phyloP scores from a whole-genome alignment of 2,329 filamentous ascomycete species.

The Cryphonectria japonica region DNA sequence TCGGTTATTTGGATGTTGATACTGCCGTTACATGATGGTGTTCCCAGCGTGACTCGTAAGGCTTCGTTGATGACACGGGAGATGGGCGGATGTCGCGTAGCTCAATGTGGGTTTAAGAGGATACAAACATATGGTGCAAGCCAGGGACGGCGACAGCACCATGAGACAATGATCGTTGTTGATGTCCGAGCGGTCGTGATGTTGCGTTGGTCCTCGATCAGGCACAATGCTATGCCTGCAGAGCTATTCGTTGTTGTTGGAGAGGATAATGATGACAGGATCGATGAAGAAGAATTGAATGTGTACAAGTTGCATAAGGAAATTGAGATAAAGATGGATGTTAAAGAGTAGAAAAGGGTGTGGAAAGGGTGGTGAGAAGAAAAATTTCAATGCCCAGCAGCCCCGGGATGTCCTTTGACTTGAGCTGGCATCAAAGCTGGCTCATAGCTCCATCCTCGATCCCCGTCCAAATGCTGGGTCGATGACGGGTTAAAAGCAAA shows the following conservation, averaged over 20 bases:
- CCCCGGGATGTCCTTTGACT: neutral
- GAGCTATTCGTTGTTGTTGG: neutral
- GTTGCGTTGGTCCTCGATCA: neutral
- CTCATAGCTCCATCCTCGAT: neutral
- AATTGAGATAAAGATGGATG: neutral
- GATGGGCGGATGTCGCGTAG: neutral
- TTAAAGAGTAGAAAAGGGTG: neutral
- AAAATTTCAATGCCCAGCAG: neutral
- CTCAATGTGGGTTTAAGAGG: neutral
- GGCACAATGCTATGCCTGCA: neutral
- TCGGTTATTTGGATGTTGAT: neutral
- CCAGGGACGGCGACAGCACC: neutral
- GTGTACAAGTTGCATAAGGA: neutral
- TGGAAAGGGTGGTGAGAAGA: neutral
- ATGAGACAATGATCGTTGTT: neutral
- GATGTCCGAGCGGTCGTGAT: neutral
- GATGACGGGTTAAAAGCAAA: neutral
- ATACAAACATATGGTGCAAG: neutral
- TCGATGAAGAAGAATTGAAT: neutral
- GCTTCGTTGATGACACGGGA: neutral
- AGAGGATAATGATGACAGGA: neutral
- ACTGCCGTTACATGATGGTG: neutral
- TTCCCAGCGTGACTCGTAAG: neutral
- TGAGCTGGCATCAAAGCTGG: neutral
- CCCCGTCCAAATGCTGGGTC: neutral